These are phyloP conservation scores for Suhomyces ambrosiae DNA, from an alignment of 1,139 yeast genomes.

Conservation along the genomic window DNA sequence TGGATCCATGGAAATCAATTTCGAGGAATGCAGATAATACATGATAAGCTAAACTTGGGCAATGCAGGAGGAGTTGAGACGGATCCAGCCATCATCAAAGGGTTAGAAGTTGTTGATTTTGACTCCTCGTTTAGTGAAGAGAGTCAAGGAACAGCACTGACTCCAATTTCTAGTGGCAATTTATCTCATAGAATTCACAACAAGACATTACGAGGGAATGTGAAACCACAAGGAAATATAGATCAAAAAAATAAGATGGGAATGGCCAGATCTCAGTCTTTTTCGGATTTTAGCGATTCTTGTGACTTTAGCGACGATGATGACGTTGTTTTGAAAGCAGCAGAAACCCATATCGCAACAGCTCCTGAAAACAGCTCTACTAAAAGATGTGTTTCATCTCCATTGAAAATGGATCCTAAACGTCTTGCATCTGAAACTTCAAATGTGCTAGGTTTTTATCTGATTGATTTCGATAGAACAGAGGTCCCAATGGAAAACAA, in stretches of 20 bases:
- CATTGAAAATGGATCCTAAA: conserved; percentile 2
- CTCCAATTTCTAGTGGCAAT: background rate
- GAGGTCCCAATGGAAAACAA: background rate
- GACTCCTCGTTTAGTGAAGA: conserved; percentile 17
- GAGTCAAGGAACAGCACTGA: conserved; percentile 5
- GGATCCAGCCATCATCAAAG: conserved; percentile 13
- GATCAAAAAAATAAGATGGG: too few relatives aligned
- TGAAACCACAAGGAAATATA: too few relatives aligned
- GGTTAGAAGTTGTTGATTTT: conserved; percentile 15
- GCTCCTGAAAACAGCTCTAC: background rate
- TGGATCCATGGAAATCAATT: conserved; percentile 7
- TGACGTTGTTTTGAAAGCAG: conserved; percentile 12
- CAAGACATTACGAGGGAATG: too few relatives aligned
- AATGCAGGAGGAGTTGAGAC: conserved; percentile 10
- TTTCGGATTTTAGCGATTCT: conserved; percentile 10
- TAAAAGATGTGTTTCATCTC: conserved; percentile 9
- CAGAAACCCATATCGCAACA: conserved; percentile 8
- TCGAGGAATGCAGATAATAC: conserved; percentile 2
- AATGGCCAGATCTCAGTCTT: background rate
- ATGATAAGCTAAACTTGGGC: background rate
- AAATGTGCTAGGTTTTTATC: conserved; percentile 11
- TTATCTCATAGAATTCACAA: too few relatives aligned
- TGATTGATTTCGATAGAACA: conserved; percentile 5
- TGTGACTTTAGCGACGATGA: conserved; percentile 17
- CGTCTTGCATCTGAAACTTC: conserved; percentile 1